Percentiles rank a stretch among this genome's conserved stretches.
phyloP scores from a whole-genome alignment of 495 filamentous ascomycete genomes.

The Filosporella fistucella region DNA sequence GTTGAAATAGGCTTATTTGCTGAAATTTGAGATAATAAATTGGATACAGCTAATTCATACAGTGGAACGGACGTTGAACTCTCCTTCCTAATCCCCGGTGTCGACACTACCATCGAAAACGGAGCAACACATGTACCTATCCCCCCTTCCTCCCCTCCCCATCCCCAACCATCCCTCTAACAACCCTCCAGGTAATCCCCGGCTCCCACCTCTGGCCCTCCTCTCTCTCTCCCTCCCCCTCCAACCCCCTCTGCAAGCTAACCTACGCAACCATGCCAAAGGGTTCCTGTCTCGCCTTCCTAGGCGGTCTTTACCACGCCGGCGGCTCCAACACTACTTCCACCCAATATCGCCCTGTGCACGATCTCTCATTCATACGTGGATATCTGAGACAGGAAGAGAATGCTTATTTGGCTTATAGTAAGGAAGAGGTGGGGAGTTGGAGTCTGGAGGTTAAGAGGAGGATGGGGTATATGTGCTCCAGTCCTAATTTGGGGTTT shows the following conservation, averaged over 20 bases:
- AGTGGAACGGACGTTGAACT: not conserved
- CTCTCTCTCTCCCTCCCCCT: not conserved
- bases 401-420: not conserved
- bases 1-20: too few relatives aligned
- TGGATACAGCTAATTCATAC: too few relatives aligned
- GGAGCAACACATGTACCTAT: not conserved
- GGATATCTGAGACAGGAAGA: slow-evolving; percentile 2
- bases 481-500: not conserved
- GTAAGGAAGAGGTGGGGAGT: not conserved
- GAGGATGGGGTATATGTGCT: not conserved
- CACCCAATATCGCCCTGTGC: not conserved
- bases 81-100: not conserved
- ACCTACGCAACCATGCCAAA: not conserved
- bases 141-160: not conserved
- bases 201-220: not conserved
- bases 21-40: too few relatives aligned
- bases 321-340: not conserved
- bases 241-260: too few relatives aligned
- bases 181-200: not conserved
- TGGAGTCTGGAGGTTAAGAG: not conserved
- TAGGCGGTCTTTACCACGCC: not conserved
- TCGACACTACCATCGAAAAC: not conserved
- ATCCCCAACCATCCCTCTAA: not conserved
- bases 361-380: slow-evolving; percentile 2
- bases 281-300: not conserved